Conservation (phyloP, 2,329 filamentous ascomycete genomes). For the Trichoderma pleuroti region DNA sequence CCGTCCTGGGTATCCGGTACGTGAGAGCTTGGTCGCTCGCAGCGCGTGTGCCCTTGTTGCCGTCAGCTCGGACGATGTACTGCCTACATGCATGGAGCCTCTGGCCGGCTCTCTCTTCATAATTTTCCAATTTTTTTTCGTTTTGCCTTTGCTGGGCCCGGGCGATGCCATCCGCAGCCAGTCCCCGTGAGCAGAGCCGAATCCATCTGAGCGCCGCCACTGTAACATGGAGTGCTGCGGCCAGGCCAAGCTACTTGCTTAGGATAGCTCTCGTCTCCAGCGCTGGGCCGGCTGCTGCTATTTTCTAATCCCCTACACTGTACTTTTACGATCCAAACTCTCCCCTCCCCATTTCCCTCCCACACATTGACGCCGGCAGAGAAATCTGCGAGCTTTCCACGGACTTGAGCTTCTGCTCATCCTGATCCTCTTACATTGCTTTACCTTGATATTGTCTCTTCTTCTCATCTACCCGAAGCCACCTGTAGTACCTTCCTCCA, state of each 20-base stretch:
- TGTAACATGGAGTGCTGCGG: slow-evolving; percentile 6
- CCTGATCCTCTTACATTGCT: background rate
- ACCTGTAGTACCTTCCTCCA: background rate
- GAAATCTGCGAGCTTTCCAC: background rate
- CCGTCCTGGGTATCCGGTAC: background rate
- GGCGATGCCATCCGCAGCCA: slow-evolving; percentile 1
- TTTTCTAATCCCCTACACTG: background rate
- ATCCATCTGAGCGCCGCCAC: slow-evolving; percentile 17
- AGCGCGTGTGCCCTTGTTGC: background rate
- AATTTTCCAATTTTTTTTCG: background rate
- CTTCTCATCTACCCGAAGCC: background rate
- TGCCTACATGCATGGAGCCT: background rate
- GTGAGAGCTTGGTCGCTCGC: background rate
- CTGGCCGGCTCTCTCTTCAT: background rate
- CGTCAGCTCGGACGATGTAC: background rate
- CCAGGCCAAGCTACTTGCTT: background rate
- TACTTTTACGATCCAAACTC: slow-evolving; percentile 12
- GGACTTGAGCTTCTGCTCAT: background rate
- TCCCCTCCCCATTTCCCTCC: slow-evolving; percentile 12
- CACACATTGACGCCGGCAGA: slow-evolving; percentile 14
- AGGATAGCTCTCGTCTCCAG: background rate
- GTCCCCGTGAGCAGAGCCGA: slow-evolving; percentile 15
- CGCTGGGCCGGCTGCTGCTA: background rate
- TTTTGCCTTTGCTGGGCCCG: background rate
- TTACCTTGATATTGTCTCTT: background rate